Base-by-base conservation (phyloP, 2,329 filamentous ascomycete species). In the Aureobasidium vineae region DNA sequence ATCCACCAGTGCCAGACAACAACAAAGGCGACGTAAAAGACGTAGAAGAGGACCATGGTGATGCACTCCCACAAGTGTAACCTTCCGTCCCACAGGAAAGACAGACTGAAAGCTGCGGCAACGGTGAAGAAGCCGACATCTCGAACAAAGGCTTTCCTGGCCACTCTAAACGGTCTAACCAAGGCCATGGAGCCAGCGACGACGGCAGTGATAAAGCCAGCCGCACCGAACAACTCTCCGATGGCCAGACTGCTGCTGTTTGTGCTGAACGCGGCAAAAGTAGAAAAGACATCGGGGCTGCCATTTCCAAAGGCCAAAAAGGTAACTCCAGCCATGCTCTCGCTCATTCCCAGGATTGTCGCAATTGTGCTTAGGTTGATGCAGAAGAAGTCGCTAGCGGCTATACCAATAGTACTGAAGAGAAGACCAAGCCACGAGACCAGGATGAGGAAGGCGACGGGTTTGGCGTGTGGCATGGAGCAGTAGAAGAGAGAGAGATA, bases 331-430 rank as follows among this genome's bases (percentile, higher is more conserved):
- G 95, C 92, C 78, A 99, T 84, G 76, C 92, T 98, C 80, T 99
- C 93, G 77, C 93, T 97, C 81, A 99, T 89, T 23, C 94, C 93
- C 33, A 98, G 83, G 63, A 97, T 87, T 66, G 85, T 89, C 26
- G 95, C 89, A 72, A 99, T 95, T 15, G 95, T 98, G 77, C 91
- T 95, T 40, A 99, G 84, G 75, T 99, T 97, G 79, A 98, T 87
- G 79, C 93, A 98, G 79, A 99, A 95, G 81, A 99, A 99, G 79
- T 99, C 95, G 78, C 92, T 97, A 26, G 95, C 95, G 16, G 95
- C 95, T 70, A 99, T 97, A 68, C 95, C 95, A 70, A 99, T 97
- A 16, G 95, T 98, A 71, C 90, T 94, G 79, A 99, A 99, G 8
- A 99, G 86, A 65, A 98, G 81, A 43, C 86, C 90, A 7, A 97